Evolutionary conservation across 2,329 filamentous ascomycete species (phyloP).

Genomic region (Pyricularia sp.): DNA sequence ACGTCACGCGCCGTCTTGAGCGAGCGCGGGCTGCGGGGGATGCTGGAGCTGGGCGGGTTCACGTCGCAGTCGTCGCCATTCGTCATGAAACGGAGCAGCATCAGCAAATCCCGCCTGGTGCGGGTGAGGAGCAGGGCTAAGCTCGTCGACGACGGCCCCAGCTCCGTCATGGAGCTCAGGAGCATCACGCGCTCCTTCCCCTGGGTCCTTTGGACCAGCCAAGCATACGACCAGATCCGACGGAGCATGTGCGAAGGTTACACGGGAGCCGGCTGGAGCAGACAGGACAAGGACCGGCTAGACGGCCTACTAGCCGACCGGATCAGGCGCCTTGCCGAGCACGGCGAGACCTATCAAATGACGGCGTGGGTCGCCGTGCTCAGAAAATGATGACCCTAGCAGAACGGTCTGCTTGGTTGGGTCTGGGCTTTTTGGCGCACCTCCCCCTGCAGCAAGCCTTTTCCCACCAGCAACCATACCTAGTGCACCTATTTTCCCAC

Average conservation of each 20-base stretch:
- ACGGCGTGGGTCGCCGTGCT: slow-evolving; percentile 1
- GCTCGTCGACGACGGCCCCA: not conserved
- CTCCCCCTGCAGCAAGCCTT: too few relatives aligned
- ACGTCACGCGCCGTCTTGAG: not conserved
- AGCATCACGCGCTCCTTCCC: slow-evolving; percentile 1
- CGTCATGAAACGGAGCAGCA: not conserved
- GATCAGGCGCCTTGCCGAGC: slow-evolving; percentile 1
- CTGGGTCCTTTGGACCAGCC: not conserved
- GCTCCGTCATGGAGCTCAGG: not conserved
- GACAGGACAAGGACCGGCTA: not conserved
- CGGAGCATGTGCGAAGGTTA: slow-evolving; percentile 5
- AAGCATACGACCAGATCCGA: not conserved
- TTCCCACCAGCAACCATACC: too few relatives aligned
- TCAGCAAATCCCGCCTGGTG: not conserved
- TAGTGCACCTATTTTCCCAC: too few relatives aligned
- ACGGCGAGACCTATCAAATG: not conserved
- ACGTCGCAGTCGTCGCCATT: not conserved
- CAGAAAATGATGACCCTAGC: not conserved
- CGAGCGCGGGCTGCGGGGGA: not conserved
- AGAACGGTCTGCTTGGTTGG: not conserved
- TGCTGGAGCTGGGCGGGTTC: not conserved
- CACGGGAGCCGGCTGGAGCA: not conserved
- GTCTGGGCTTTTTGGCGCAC: not conserved
- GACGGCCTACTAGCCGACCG: not conserved
- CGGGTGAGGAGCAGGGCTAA: not conserved